Conservation (phyloP, 1,139 yeast species). For the Taiozyma sp. region DNA sequence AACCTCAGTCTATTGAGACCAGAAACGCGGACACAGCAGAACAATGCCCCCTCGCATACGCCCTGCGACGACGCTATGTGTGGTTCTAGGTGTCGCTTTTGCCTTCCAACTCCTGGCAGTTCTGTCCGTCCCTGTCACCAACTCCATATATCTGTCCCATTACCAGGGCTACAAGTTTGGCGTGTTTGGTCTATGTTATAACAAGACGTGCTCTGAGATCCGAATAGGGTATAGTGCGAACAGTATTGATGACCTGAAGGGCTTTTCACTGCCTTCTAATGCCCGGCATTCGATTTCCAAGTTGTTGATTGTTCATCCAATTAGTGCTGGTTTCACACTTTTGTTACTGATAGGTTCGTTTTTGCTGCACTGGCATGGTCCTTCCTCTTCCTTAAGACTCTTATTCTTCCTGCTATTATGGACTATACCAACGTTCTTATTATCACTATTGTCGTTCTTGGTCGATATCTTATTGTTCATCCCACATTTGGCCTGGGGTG, state of each 20-base stretch:
- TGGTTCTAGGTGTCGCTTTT: conserved; percentile 43
- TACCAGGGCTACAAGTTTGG: conserved; percentile 62
- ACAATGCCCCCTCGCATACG: conserved; percentile 29
- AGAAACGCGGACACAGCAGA: neutral
- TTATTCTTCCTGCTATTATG: conserved; percentile 30
- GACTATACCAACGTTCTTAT: conserved; percentile 43
- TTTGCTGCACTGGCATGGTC: conserved; percentile 35
- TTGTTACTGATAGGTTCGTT: conserved; percentile 37
- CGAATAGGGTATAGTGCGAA: conserved; percentile 45
- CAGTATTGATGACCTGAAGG: conserved; percentile 27
- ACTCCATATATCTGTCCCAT: conserved; percentile 42
- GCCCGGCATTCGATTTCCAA: conserved; percentile 67
- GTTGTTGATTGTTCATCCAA: conserved; percentile 73
- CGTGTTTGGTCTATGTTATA: conserved; percentile 75
- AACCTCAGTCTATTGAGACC: neutral
- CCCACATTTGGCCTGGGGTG: conserved; percentile 64
- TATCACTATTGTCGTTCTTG: conserved; percentile 49
- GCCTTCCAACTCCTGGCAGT: conserved; percentile 51
- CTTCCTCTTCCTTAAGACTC: conserved; percentile 28
- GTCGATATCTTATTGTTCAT: conserved; percentile 52
- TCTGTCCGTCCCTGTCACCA: conserved; percentile 60
- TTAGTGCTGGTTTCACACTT: conserved; percentile 76
- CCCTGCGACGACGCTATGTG: conserved; percentile 34
- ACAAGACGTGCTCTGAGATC: conserved; percentile 43
- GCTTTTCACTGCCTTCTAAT: conserved; percentile 46